These are phyloP conservation scores for Yamadazyma sp. DNA, from an alignment of 1,139 yeast genomes.

Conservation along the genomic window DNA sequence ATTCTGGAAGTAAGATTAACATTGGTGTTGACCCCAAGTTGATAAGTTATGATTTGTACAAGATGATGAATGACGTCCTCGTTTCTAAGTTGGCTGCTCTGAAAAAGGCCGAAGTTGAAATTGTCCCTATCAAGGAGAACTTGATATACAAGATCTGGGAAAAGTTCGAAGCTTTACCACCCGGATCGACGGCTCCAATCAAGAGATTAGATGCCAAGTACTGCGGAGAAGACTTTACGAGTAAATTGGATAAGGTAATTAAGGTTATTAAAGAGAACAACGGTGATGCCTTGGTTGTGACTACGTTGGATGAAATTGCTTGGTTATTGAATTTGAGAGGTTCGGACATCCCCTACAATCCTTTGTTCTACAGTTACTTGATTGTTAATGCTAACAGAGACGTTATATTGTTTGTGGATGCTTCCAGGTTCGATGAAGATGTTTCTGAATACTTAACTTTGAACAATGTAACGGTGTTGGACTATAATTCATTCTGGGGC, in stretches of 20 bases:
- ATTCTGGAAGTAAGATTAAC: constrained; percentile 40
- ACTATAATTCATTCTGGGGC: constrained; percentile 59
- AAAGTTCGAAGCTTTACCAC: constrained; percentile 49
- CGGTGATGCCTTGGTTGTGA: constrained; percentile 53
- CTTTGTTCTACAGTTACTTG: constrained; percentile 84
- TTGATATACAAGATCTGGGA: constrained; percentile 79
- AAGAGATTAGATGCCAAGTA: constrained; percentile 43
- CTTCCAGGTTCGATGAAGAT: constrained; percentile 28
- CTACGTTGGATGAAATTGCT: constrained; percentile 83
- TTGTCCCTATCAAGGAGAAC: constrained; percentile 68
- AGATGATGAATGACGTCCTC: constrained; percentile 26
- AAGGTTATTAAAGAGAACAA: constrained; percentile 41
- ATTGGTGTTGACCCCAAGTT: constrained; percentile 64
- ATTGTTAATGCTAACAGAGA: constrained; percentile 49
- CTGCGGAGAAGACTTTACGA: constrained; percentile 48
- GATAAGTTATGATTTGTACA: constrained; percentile 48
- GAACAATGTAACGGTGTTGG: constrained; percentile 47
- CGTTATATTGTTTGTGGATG: constrained; percentile 53
- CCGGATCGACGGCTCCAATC: constrained; percentile 42
- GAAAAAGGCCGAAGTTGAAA: constrained; percentile 47
- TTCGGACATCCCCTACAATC: constrained; percentile 73
- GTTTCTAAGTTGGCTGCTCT: constrained; percentile 20
- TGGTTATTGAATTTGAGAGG: constrained; percentile 93
- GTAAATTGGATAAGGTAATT: constrained; percentile 48
- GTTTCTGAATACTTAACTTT: constrained; percentile 32